Conservation (phyloP, 1,139 yeast species). For the Insectozyma bohioensis region DNA sequence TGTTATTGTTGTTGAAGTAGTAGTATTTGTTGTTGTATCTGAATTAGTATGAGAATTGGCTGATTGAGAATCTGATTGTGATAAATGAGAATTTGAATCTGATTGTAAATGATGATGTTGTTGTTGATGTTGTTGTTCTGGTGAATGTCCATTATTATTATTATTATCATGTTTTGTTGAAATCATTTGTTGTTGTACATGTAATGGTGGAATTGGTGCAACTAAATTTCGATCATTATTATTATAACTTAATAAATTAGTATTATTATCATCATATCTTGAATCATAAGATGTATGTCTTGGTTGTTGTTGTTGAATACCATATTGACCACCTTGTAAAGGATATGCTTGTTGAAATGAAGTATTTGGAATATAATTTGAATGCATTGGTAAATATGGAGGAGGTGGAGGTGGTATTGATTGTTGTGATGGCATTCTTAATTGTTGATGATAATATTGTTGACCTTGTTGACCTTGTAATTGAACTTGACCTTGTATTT, state of each 20-base stretch:
- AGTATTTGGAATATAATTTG: slow-evolving; percentile 7
- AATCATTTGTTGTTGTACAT: slow-evolving; percentile 44
- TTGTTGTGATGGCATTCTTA: slow-evolving; percentile 5
- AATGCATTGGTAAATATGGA: slow-evolving; percentile 10
- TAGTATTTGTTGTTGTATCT: background rate
- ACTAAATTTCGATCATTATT: slow-evolving; percentile 27
- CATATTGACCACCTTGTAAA: slow-evolving; percentile 8
- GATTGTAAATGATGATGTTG: too few relatives aligned
- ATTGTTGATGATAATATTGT: slow-evolving; percentile 10
- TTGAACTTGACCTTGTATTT: too few relatives aligned
- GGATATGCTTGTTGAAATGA: slow-evolving; percentile 6
- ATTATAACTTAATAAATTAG: slow-evolving; percentile 11
- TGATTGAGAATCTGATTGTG: too few relatives aligned
- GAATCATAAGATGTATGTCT: slow-evolving; percentile 11
- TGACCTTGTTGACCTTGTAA: slow-evolving; percentile 4
- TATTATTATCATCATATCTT: slow-evolving; percentile 8
- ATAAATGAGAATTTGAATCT: too few relatives aligned
- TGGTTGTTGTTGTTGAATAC: slow-evolving; percentile 11
- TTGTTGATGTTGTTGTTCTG: background rate
- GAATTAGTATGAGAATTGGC: background rate
- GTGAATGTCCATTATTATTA: background rate
- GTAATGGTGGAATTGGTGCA: slow-evolving; percentile 48
- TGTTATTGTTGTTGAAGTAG: slow-evolving; percentile 2
- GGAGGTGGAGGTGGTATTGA: slow-evolving; percentile 8
- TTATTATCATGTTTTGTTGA: slow-evolving; percentile 10